Percentiles rank a stretch among this genome's conserved stretches.
These are phyloP conservation scores for Pleodorina starrii DNA, from an alignment of 139 green algal genomes.

Conservation along the genomic window DNA sequence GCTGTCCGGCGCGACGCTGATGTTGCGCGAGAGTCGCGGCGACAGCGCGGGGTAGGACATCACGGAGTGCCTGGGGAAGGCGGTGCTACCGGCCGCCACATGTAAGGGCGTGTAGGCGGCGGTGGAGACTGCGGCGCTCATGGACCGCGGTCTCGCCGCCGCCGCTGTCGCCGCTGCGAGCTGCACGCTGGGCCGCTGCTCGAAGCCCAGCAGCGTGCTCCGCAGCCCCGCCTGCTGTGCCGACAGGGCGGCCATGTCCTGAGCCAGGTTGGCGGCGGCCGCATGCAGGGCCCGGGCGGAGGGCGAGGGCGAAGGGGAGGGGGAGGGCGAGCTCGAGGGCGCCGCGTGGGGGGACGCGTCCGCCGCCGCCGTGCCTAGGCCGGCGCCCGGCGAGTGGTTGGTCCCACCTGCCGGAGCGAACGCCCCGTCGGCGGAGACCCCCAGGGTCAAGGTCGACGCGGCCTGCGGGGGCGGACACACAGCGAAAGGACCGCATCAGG, in stretches of 20 bases:
- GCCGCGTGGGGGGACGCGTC: no score
- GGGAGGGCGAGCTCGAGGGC: no score
- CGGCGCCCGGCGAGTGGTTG: neutral
- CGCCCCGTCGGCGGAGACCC: no score
- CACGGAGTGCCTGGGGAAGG: neutral
- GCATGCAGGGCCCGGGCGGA: neutral
- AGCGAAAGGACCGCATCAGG: no score
- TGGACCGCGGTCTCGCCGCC: neutral
- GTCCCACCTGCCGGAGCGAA: no score
- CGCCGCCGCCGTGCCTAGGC: no score
- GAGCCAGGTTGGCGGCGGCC: neutral
- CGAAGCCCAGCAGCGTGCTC: neutral
- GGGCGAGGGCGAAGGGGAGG: no score
- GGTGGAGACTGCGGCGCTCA: neutral
- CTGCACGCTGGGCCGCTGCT: neutral
- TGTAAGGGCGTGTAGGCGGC: no score
- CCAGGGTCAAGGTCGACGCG: no score
- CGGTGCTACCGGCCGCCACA: neutral
- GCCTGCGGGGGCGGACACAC: no score
- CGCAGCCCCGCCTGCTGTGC: conserved; percentile 32
- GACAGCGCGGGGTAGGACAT: neutral
- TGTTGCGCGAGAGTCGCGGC: neutral
- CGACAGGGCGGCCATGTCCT: conserved; percentile 28
- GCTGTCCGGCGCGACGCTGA: neutral
- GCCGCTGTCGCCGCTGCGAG: no score